phyloP scores from a whole-genome alignment of 2,329 filamentous ascomycete species.

The Periconia digitata region DNA sequence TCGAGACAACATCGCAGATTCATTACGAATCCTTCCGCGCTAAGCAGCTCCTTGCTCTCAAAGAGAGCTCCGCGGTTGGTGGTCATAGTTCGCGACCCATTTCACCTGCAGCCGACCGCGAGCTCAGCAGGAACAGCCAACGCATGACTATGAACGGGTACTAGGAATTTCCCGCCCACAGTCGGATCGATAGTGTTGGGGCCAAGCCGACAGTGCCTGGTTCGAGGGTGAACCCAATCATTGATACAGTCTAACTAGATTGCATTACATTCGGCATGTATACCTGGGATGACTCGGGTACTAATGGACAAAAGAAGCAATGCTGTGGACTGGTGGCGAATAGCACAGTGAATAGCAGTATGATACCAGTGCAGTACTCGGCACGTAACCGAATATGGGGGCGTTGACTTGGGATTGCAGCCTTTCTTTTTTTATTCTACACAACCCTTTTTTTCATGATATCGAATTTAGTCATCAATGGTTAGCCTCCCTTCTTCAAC shows the following conservation, averaged over 20 bases:
- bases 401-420: conserved; percentile 7
- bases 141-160: conserved; percentile 99
- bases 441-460: conserved; percentile 34
- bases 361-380: conserved; percentile 44
- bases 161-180: conserved; percentile 55
- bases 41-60: conserved; percentile 95
- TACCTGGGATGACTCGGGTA: not conserved
- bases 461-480: conserved; percentile 38
- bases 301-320: not conserved
- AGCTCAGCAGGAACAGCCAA: conserved; percentile 95
- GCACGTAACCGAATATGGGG: conserved; percentile 24
- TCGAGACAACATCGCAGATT: conserved; percentile 99
- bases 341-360: conserved; percentile 22
- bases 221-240: conserved; percentile 17
- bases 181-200: conserved; percentile 34
- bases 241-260: conserved; percentile 25
- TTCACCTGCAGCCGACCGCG: conserved; percentile 89
- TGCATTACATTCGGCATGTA: not conserved
- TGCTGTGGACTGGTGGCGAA: not conserved
- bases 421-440: conserved; percentile 25
- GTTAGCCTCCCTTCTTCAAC: conserved; percentile 18
- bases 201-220: conserved; percentile 21
- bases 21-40: conserved; percentile 99
- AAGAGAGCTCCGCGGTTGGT: conserved; percentile 92
- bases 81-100: conserved; percentile 84